These are phyloP conservation scores for Didymella pinodella DNA, from an alignment of 2,329 filamentous ascomycete species.

Conservation along the genomic window DNA sequence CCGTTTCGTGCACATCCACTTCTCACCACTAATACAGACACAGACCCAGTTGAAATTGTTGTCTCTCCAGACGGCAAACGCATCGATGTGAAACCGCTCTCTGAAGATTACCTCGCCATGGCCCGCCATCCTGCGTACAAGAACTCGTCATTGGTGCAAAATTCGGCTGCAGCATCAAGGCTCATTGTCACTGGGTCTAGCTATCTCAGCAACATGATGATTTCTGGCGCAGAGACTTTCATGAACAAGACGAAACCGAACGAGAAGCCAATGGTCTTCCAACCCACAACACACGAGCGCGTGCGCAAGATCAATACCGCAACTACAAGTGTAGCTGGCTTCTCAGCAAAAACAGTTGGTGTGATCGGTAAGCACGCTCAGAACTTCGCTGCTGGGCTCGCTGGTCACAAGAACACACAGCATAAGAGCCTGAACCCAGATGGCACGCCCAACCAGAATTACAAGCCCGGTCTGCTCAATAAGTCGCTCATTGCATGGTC, in stretches of 20 bases:
- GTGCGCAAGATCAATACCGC: conserved; percentile 91
- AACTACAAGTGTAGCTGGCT: conserved; percentile 76
- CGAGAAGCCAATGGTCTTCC: conserved; percentile 85
- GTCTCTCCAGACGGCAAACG: conserved; percentile 74
- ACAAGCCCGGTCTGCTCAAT: conserved; percentile 92
- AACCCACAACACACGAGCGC: conserved; percentile 80
- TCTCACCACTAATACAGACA: conserved; percentile 35
- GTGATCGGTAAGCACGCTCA: conserved; percentile 85
- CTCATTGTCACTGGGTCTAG: conserved; percentile 89
- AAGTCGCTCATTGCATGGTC: conserved; percentile 97
- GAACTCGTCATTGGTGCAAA: conserved; percentile 84
- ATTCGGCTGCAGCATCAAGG: conserved; percentile 85
- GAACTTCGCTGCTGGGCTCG: conserved; percentile 81
- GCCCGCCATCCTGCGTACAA: conserved; percentile 90
- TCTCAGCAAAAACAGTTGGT: conserved; percentile 87
- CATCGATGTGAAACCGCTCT: conserved; percentile 72
- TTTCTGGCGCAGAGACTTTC: conserved; percentile 80
- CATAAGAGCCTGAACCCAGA: conserved; percentile 72
- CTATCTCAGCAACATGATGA: conserved; percentile 78
- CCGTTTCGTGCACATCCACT: background rate
- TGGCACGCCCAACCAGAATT: conserved; percentile 68
- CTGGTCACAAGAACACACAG: conserved; percentile 67
- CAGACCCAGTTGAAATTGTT: conserved; percentile 81
- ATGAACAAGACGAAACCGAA: conserved; percentile 80
- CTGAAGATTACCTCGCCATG: conserved; percentile 76